A percentile compares a stretch with the other conserved stretches of the same genome.
Evolutionary conservation across 2,329 filamentous ascomycete species (phyloP).

Genomic region (Colletotrichum endophyticum): DNA sequence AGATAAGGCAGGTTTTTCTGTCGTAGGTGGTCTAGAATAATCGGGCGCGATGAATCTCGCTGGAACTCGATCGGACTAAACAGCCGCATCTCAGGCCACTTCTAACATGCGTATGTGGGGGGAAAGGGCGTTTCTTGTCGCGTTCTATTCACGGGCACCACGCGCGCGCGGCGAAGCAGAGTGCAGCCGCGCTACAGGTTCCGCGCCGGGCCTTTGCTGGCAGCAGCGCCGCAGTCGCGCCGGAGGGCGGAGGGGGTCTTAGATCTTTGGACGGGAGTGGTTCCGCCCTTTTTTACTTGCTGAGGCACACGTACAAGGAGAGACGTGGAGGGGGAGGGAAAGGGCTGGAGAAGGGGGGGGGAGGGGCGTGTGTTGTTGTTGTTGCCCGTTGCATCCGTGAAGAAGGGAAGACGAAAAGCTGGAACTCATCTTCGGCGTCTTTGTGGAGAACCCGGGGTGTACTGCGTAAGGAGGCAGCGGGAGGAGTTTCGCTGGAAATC

Average conservation of each 20-base stretch:
- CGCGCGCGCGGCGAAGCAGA: too few species aligned
- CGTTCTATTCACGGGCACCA: not conserved
- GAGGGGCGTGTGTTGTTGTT: not conserved
- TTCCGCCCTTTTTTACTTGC: not conserved
- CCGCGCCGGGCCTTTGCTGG: not conserved
- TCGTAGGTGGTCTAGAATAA: not conserved
- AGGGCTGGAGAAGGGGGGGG: not conserved
- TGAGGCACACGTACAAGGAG: not conserved
- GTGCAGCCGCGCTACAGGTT: not conserved
- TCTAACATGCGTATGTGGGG: not conserved
- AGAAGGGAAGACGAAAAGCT: not conserved
- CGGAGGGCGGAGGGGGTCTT: not conserved
- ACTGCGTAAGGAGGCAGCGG: not conserved
- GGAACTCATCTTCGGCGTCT: conserved; percentile 1
- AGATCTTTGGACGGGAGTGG: not conserved
- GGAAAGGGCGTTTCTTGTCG: not conserved
- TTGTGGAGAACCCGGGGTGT: not conserved
- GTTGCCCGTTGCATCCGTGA: not conserved
- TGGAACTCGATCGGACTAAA: not conserved
- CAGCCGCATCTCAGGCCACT: not conserved
- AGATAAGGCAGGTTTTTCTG: not conserved
- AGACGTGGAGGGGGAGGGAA: not conserved
- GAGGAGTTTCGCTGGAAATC: not conserved
- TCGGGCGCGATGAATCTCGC: not conserved
- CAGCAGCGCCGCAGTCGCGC: not conserved